Base-by-base conservation (phyloP, 2,329 filamentous ascomycete genomes). In the Helotiales sp. region DNA sequence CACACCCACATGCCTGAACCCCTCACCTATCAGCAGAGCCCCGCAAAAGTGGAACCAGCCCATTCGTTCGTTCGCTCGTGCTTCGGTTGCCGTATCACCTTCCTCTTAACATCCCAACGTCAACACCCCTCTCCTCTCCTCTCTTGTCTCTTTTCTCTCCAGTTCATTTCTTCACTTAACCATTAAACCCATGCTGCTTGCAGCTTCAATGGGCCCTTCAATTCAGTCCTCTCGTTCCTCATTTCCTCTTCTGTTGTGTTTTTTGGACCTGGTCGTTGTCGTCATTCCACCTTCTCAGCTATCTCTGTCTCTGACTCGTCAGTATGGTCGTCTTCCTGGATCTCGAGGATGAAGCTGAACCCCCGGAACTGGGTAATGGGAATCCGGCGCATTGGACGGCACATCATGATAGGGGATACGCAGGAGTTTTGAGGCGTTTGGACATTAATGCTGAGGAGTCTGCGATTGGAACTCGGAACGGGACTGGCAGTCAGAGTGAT, bases 281-380 rank as follows among this genome's bases (percentile, higher is more conserved):
- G 54, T 34, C 30, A 10, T 17, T 34, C 32, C 30, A 8, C 30
- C 28, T 11, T 15, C 37, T 30, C 24, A 32, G 17, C 24, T 22
- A 22, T 54, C 26, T 52, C 32, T 24, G 40, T 17, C 32, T 55
- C 20, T 47, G n/a, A n/a, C n/a, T 60, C 58, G 43, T 20, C 37
- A 74, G 65, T 32, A 77, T 77, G 75, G 75, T 76, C 47, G 70
- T 77, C 65, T 77, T 77, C 63, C 69, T 77, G 47, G 74, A 77
- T 70, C 65, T 76, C 40, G 76, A 77, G 37, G 75, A 77, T 68
- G 75, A 77, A 43, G 67, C 63, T 22, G 75, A 77, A 58, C 73
- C 75, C 15, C 73, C 74, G 70, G 72, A 74, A 61, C 63, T 65
- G 28, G 52, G 24, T 15, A 61, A 32, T 61, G 59, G 49, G 17